Evolutionary conservation across 2,329 filamentous ascomycete genomes (phyloP).

Genomic region (Nigrospora sphaerica): DNA sequence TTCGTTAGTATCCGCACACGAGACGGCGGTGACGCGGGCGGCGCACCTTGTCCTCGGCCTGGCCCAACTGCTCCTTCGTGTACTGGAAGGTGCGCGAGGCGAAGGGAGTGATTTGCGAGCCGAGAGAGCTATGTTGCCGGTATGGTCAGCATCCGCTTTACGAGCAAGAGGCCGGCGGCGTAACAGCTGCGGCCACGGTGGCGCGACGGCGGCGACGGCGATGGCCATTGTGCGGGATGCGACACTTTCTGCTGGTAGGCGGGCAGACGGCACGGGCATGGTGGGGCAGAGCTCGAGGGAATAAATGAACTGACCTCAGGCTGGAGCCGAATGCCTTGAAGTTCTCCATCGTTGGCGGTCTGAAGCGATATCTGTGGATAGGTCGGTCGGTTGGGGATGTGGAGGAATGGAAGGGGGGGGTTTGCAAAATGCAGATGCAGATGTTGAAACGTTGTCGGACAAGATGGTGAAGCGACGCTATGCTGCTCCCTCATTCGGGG

Average conservation of each 20-base stretch:
- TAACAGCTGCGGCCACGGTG: not conserved
- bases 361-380: too few species aligned
- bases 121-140: slow-evolving; percentile 40
- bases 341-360: slow-evolving; percentile 37
- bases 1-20: not conserved
- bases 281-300: slow-evolving; percentile 6
- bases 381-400: too few species aligned
- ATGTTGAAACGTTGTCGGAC: too few species aligned
- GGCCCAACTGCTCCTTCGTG: slow-evolving; percentile 94
- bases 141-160: not conserved
- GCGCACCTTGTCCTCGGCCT: slow-evolving; percentile 82
- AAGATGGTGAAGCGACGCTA: too few species aligned
- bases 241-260: not conserved
- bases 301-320: slow-evolving; percentile 37
- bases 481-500: too few species aligned
- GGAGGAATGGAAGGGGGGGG: too few species aligned
- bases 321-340: slow-evolving; percentile 53
- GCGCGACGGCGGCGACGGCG: not conserved
- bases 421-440: too few species aligned
- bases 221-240: not conserved
- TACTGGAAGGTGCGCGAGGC: slow-evolving; percentile 93
- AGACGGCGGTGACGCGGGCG: not conserved
- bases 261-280: slow-evolving; percentile 5
- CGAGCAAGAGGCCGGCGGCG: too few species aligned
- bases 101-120: slow-evolving; percentile 84